A percentile compares a stretch with the other conserved stretches of the same genome.
These are phyloP conservation scores for Kwoniella shivajii DNA, from an alignment of 1,284 basidiomycete genomes.

Conservation along the genomic window DNA sequence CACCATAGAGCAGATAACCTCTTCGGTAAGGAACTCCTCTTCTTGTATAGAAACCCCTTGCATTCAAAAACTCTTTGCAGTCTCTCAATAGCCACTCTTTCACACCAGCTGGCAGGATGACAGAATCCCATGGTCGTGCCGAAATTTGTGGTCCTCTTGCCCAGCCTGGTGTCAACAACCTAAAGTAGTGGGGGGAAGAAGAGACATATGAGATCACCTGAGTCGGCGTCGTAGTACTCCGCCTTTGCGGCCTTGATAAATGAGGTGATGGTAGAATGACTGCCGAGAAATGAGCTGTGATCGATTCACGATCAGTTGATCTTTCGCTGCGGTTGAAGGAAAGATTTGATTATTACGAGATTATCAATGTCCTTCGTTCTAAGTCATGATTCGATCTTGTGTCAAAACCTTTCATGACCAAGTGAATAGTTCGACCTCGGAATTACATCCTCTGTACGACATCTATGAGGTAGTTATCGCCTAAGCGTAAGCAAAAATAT, in stretches of 20 bases:
- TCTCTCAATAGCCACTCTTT: slow-evolving; percentile 34
- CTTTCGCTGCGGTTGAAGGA: too few species aligned
- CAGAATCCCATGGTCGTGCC: slow-evolving; percentile 31
- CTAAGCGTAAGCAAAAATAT: not conserved
- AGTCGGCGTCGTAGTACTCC: not conserved
- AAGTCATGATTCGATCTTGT: not conserved
- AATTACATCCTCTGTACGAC: not conserved
- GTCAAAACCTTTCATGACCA: not conserved
- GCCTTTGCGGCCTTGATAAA: not conserved
- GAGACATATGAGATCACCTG: not conserved
- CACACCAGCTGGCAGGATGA: slow-evolving; percentile 28
- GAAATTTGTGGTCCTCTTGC: not conserved
- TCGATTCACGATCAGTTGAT: too few species aligned
- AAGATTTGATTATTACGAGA: not conserved
- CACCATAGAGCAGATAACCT: slow-evolving; percentile 76
- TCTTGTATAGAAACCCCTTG: slow-evolving; percentile 30
- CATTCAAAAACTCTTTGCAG: slow-evolving; percentile 30
- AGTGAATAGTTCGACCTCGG: not conserved
- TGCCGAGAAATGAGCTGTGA: not conserved
- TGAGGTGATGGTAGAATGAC: not conserved
- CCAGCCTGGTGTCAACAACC: not conserved
- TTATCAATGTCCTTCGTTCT: not conserved
- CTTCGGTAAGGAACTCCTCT: slow-evolving; percentile 34
- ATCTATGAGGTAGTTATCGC: not conserved
- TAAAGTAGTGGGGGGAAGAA: not conserved